These are phyloP conservation scores for Nicotiana tabacum DNA, from an alignment of 257 asterid species.

Conservation along the genomic window DNA sequence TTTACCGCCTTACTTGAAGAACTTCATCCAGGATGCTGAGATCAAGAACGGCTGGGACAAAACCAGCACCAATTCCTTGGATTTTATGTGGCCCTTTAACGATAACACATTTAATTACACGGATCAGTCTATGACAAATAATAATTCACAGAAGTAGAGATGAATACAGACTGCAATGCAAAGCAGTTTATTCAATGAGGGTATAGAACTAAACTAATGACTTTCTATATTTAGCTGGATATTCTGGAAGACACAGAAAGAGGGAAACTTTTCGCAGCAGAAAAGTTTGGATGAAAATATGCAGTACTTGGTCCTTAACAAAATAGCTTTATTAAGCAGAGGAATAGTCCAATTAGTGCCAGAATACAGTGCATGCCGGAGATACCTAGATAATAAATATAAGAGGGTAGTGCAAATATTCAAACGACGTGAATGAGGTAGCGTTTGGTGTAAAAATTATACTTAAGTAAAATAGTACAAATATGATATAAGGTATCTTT, in stretches of 20 bases:
- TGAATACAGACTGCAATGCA: background rate
- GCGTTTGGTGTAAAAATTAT: background rate
- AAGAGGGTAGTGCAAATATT: background rate
- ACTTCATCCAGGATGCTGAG: conserved; percentile 34
- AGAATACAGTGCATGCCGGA: background rate
- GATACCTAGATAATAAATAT: background rate
- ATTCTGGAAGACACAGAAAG: background rate
- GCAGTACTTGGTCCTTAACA: background rate
- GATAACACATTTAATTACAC: background rate
- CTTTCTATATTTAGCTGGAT: background rate
- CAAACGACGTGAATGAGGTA: background rate
- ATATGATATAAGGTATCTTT: background rate
- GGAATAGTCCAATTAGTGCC: background rate
- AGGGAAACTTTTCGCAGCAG: background rate
- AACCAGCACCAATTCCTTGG: conserved; percentile 48
- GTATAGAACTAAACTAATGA: background rate
- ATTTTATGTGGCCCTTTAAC: conserved; percentile 36
- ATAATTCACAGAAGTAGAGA: background rate
- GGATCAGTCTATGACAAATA: background rate
- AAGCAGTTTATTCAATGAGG: background rate
- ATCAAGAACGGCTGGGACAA: conserved; percentile 36
- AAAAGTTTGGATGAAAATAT: background rate
- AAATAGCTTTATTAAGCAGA: background rate
- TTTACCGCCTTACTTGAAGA: conserved; percentile 26
- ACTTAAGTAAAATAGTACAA: background rate